phyloP scores from a whole-genome alignment of 2,329 filamentous ascomycete species.

The Alternaria alternata region DNA sequence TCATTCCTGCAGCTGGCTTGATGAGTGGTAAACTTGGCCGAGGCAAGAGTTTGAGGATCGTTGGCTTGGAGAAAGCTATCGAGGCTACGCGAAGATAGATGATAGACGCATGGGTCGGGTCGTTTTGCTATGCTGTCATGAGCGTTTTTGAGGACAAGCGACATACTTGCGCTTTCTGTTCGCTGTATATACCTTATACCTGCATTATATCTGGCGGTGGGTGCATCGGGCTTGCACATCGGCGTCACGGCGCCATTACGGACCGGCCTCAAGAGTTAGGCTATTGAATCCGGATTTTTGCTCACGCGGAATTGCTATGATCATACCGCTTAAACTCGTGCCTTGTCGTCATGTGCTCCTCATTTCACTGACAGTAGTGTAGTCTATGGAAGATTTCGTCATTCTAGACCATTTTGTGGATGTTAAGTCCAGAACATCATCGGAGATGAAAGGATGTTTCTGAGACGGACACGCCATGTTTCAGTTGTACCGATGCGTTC shows the following conservation, averaged over 20 bases:
- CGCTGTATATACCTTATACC: slow-evolving; percentile 14
- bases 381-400: neutral
- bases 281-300: neutral
- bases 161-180: slow-evolving; percentile 10
- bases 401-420: neutral
- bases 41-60: slow-evolving; percentile 51
- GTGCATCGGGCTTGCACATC: slow-evolving; percentile 3
- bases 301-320: neutral
- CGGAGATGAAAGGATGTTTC: neutral
- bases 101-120: neutral
- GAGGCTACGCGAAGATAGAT: slow-evolving; percentile 42
- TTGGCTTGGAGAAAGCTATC: slow-evolving; percentile 51
- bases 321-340: neutral
- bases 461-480: neutral
- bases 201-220: slow-evolving; percentile 4
- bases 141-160: neutral
- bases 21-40: slow-evolving; percentile 51
- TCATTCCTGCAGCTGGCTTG: slow-evolving; percentile 48
- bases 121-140: neutral
- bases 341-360: neutral
- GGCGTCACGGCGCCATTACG: slow-evolving; percentile 12
- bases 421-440: neutral
- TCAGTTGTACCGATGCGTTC: slow-evolving; percentile 2
- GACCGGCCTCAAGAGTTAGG: neutral
- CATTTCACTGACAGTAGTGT: neutral